A percentile compares a stretch with the other conserved stretches of the same genome.
Conservation (phyloP, 768 basidiomycete genomes). For the Gautieria morchelliformis region DNA sequence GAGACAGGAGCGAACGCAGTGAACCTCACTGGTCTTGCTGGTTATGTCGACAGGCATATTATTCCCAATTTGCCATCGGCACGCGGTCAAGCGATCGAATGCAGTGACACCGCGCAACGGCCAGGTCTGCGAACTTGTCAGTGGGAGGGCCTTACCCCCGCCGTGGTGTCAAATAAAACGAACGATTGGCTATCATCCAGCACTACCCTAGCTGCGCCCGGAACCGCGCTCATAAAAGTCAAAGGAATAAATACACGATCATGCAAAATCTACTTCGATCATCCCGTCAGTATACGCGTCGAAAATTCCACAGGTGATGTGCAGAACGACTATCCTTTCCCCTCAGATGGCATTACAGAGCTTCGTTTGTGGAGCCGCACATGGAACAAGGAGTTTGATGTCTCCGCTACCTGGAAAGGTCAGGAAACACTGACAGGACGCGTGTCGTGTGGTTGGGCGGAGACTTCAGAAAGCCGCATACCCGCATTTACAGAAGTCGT, state of each 20-base stretch:
- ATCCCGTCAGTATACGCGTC: constrained; percentile 36
- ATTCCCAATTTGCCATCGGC: constrained; percentile 46
- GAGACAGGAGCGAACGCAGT: constrained; percentile 18
- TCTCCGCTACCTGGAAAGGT: constrained; percentile 41
- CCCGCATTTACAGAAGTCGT: constrained; percentile 64
- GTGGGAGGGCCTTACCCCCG: constrained; percentile 39
- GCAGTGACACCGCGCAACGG: constrained; percentile 16
- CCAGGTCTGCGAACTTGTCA: constrained; percentile 37
- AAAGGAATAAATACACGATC: constrained; percentile 51
- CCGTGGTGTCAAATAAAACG: constrained; percentile 5
- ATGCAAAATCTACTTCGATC: constrained; percentile 52
- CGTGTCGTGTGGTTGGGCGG: constrained; percentile 58
- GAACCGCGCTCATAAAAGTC: constrained; percentile 40
- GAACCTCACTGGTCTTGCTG: constrained; percentile 28
- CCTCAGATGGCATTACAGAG: constrained; percentile 24
- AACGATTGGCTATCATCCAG: constrained; percentile 36
- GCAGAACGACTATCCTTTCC: constrained; percentile 14
- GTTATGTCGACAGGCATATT: constrained; percentile 34
- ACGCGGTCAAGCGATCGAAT: constrained; percentile 24
- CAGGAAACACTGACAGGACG: constrained; percentile 27
- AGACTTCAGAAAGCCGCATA: constrained; percentile 49
- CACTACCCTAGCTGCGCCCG: constrained; percentile 29
- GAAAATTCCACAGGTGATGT: constrained; percentile 23
- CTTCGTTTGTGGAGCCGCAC: constrained; percentile 51
- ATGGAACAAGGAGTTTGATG: constrained; percentile 45